Evolutionary conservation across 2,329 filamentous ascomycete genomes (phyloP), one percentile per base, ranked within the genome.

Genomic region (Penicillium sp.): DNA sequence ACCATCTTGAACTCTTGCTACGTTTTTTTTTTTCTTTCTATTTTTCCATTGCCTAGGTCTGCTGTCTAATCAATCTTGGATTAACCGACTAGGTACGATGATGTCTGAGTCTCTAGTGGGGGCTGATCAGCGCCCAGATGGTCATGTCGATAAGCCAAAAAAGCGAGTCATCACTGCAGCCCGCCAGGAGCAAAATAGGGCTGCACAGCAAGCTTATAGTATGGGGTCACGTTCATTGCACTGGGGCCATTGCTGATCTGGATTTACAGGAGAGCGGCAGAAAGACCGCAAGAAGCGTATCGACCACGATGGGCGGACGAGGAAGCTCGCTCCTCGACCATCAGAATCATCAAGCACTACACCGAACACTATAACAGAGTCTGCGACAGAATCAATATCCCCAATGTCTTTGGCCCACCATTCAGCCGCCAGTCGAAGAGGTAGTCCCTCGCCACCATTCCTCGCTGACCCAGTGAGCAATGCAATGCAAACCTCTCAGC

Each of bases 141-240:
- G 8, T 13, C 22, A 18, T 13, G 31, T 44, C 21, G 27, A 36
- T 31, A 21, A 24, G 10, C 48, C 50, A 9, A 60, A 60, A 31
- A 72, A 70, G 57, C 65, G 74, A 39, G 59, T 70, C 29, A 57
- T 75, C 14, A 76, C 73, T 7, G 60, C 66, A 11, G 71, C 73
- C 24, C 66, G 74, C 5, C 71, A 67, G 54, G 66, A 72, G 45
- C 74, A 76, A 54, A 77, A 77, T 42, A 64, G 66, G 13, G 49
- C 65, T 11, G 69, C 72, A 9, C 73, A 76, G 53, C 66, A 65
- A 51, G 57, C 65, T 1, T 75, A 71, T 46, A 66, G 73, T 75
- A 60, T 44, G 69, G 64, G 13, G 4, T 8, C 5, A 22, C 13
- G 2, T 4, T 14, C 10, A 16, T 22, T n/a, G n/a, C 5, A 2